A percentile compares a stretch with the other conserved stretches of the same genome.
Conservation (phyloP, 1,284 basidiomycete species). For the Cystobasidium slooffiae region DNA sequence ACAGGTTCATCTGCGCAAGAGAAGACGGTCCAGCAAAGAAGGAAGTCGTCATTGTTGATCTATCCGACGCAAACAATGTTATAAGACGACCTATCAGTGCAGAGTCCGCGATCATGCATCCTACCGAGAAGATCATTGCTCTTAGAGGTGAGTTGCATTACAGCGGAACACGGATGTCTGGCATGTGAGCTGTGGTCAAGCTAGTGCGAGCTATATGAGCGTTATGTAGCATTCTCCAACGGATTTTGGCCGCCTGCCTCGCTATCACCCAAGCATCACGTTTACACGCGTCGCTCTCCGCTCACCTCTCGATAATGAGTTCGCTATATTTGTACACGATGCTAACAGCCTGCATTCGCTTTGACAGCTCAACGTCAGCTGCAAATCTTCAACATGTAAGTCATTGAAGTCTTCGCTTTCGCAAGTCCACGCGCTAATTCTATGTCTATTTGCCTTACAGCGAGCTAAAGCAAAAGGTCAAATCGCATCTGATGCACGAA, state of each 20-base stretch:
- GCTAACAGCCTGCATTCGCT: slow-evolving; percentile 40
- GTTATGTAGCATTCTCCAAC: too few relatives aligned
- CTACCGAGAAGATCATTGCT: slow-evolving; percentile 93
- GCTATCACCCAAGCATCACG: too few relatives aligned
- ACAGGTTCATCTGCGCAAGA: slow-evolving; percentile 84
- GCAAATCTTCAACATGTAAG: slow-evolving; percentile 90
- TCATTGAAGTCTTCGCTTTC: not conserved
- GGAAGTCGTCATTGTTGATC: slow-evolving; percentile 96
- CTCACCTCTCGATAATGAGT: too few relatives aligned
- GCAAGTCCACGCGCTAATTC: not conserved
- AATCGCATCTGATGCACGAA: slow-evolving; percentile 90
- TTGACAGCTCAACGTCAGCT: slow-evolving; percentile 83
- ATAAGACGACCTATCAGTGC: slow-evolving; percentile 93
- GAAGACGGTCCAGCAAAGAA: slow-evolving; percentile 61
- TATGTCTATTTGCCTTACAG: not conserved
- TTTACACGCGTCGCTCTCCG: too few relatives aligned
- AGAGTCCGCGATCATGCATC: slow-evolving; percentile 99
- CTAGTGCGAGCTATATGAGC: too few relatives aligned
- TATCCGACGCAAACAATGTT: slow-evolving; percentile 92
- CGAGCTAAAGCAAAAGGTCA: slow-evolving; percentile 95
- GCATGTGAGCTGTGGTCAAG: not conserved
- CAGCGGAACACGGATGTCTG: not conserved
- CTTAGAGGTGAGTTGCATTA: slow-evolving; percentile 72
- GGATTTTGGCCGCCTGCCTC: too few relatives aligned
- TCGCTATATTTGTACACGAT: not conserved